These are phyloP conservation scores for Isoetes engelmannii DNA, from an alignment of 83 land plant genomes.

Conservation along the genomic window DNA sequence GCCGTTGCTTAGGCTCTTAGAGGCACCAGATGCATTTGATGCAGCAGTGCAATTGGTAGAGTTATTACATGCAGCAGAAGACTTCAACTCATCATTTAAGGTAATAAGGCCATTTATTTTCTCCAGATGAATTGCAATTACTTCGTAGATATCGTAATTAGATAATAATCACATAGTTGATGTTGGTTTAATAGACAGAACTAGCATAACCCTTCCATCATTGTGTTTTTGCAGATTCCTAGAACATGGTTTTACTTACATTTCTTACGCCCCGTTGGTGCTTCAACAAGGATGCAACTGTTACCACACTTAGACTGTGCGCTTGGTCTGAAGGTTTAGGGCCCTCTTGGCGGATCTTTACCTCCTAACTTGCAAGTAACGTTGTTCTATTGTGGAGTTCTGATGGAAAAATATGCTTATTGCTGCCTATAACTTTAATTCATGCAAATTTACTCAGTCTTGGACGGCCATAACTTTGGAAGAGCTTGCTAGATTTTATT, in stretches of 20 bases:
- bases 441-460: too few species aligned
- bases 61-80: conserved; percentile 89
- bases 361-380: too few species aligned
- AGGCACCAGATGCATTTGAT: conserved; percentile 97
- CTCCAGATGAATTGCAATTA: background rate
- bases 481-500: too few species aligned
- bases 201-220: background rate
- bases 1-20: conserved; percentile 78
- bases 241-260: conserved; percentile 88
- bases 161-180: background rate
- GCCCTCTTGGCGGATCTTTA: too few species aligned
- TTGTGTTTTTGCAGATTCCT: conserved; percentile 56
- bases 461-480: too few species aligned
- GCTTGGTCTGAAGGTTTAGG: too few species aligned
- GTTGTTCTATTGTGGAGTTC: too few species aligned
- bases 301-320: too few species aligned
- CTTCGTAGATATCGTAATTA: background rate
- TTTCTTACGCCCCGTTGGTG: conserved; percentile 79
- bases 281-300: too few species aligned
- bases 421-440: too few species aligned
- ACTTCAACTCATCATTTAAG: conserved; percentile 68
- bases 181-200: background rate
- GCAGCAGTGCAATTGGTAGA: conserved; percentile 94
- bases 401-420: too few species aligned
- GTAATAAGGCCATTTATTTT: conserved; percentile 25